Evolutionary conservation across 768 basidiomycete species (phyloP).

Genomic region (Mrakia gelida): DNA sequence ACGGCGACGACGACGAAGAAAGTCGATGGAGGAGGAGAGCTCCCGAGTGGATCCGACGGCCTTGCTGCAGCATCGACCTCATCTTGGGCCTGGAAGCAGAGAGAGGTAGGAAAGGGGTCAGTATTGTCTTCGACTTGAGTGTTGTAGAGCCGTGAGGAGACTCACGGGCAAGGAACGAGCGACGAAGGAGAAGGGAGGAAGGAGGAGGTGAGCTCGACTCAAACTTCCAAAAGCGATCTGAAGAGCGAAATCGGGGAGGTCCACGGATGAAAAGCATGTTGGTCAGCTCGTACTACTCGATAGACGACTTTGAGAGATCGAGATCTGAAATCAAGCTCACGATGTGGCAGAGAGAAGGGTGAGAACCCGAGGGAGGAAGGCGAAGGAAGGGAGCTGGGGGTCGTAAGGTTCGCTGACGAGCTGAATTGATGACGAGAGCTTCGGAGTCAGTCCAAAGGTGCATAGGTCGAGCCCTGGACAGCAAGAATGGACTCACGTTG

Average conservation of each 20-base stretch:
- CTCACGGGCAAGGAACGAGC: background rate
- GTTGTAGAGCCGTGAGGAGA: background rate
- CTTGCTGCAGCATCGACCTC: background rate
- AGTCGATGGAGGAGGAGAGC: background rate
- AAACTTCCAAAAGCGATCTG: background rate
- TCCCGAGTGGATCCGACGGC: background rate
- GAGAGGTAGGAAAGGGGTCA: background rate
- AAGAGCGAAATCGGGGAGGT: background rate
- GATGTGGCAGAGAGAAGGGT: background rate
- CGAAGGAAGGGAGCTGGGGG: background rate
- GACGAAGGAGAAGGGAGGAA: background rate
- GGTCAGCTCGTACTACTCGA: no score
- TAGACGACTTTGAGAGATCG: background rate
- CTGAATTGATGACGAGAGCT: no score
- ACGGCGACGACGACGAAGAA: background rate
- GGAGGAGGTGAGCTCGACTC: constrained; percentile 1
- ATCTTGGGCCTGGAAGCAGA: background rate
- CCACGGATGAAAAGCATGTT: background rate
- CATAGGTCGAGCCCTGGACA: no score
- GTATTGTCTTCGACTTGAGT: background rate
- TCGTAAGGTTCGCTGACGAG: background rate
- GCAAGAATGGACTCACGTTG: no score
- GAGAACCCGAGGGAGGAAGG: background rate
- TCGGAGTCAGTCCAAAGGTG: no score
- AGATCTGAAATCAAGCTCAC: background rate